Conservation (phyloP, 352 stramenopile genomes). For the Pythium folliculosum region DNA sequence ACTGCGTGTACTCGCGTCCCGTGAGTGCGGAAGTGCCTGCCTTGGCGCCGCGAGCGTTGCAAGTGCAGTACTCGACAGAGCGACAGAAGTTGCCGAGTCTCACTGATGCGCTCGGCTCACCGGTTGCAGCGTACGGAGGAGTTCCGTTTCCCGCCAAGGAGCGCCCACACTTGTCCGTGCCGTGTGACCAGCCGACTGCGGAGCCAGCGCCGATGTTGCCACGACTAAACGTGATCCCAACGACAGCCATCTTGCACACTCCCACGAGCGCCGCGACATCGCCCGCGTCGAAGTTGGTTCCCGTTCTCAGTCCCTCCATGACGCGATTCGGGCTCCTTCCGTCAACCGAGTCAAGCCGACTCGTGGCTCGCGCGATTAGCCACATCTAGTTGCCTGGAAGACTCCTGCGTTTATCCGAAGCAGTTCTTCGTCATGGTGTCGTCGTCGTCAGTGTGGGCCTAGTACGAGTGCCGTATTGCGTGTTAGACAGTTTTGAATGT, state of each 20-base stretch:
- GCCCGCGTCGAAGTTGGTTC: neutral
- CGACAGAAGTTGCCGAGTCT: conserved; percentile 6
- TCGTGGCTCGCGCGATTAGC: neutral
- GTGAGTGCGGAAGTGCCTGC: neutral
- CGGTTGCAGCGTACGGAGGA: neutral
- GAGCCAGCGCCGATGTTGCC: conserved; percentile 9
- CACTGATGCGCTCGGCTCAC: neutral
- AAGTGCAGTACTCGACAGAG: conserved; percentile 1
- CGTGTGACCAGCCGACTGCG: neutral
- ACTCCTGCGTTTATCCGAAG: neutral
- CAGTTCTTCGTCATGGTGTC: no score
- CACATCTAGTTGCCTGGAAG: neutral
- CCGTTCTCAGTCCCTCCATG: neutral
- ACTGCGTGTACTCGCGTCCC: neutral
- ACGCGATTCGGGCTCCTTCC: neutral
- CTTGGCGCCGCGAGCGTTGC: neutral
- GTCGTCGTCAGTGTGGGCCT: no score
- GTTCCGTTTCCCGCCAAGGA: conserved; percentile 2
- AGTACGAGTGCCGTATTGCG: no score
- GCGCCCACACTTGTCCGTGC: neutral
- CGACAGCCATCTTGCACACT: neutral
- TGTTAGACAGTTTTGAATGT: no score
- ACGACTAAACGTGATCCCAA: neutral
- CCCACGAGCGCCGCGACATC: neutral
- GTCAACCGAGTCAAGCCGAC: neutral